phyloP scores from a whole-genome alignment of 345 rosid species.

The Physaria fendleri region DNA sequence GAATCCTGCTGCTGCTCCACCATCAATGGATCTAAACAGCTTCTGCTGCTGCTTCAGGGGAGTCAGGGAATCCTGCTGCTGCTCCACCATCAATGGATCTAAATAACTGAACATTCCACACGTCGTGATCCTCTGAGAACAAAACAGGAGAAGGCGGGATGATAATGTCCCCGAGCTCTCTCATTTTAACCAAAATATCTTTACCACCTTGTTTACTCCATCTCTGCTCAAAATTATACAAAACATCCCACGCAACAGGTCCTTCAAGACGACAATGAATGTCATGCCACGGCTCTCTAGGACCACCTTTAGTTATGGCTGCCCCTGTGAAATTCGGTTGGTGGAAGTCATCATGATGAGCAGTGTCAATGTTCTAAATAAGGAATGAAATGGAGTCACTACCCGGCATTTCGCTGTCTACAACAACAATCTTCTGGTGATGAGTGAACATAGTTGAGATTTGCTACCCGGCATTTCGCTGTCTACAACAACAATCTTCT shows the following conservation, averaged over 20 bases:
- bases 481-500: constrained; percentile 94
- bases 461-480: constrained; percentile 65
- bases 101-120: constrained; percentile 96
- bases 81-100: constrained; percentile 99
- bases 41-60: constrained; percentile 93
- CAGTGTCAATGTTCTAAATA: constrained; percentile 88
- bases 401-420: constrained; percentile 77
- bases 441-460: constrained; percentile 96
- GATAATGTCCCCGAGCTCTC: constrained; percentile 70
- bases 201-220: constrained; percentile 95
- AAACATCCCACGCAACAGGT: constrained; percentile 94
- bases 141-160: constrained; percentile 88
- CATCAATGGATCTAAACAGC: constrained; percentile 94
- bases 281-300: constrained; percentile 99
- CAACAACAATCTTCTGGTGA: constrained; percentile 97
- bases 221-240: constrained; percentile 92
- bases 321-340: constrained; percentile 85
- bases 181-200: constrained; percentile 63
- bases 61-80: constrained; percentile 92
- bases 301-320: constrained; percentile 91
- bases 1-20: constrained; percentile 97
- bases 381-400: constrained; percentile 90
- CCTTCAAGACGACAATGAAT: constrained; percentile 96
- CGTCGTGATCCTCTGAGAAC: constrained; percentile 67
- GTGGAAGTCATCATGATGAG: constrained; percentile 96